phyloP scores from a whole-genome alignment of 345 rosid genomes.

The Moringa oleifera region DNA sequence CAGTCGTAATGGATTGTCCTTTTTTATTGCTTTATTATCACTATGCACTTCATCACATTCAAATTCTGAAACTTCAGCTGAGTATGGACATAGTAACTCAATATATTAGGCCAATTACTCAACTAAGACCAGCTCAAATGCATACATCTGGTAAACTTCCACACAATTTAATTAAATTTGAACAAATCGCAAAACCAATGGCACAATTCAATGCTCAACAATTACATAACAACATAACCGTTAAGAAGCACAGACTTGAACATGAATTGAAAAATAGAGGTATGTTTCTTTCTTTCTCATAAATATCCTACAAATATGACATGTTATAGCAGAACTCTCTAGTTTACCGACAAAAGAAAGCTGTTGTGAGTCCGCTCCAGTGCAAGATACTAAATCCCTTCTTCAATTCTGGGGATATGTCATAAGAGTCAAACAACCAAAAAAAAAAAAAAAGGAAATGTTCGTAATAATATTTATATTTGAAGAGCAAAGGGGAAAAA shows the following conservation, averaged over 20 bases:
- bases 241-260: too few relatives aligned
- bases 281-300: too few relatives aligned
- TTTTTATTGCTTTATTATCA: constrained; percentile 44
- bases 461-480: too few relatives aligned
- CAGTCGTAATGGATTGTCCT: constrained; percentile 49
- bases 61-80: constrained; percentile 56
- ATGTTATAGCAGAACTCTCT: too few relatives aligned
- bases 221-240: too few relatives aligned
- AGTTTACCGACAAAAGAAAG: constrained; percentile 24
- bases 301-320: too few relatives aligned
- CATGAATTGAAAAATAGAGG: too few relatives aligned
- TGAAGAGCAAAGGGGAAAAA: neutral
- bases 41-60: constrained; percentile 61
- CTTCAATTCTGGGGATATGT: constrained; percentile 11
- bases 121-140: neutral
- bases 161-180: too few relatives aligned
- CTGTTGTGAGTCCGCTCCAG: constrained; percentile 6
- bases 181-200: neutral
- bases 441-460: too few relatives aligned
- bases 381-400: constrained; percentile 7
- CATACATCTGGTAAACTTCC: too few relatives aligned
- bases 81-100: constrained; percentile 12
- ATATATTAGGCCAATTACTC: constrained; percentile 1
- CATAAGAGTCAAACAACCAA: neutral
- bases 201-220: neutral